These are phyloP conservation scores for Solanum virginianum DNA, from an alignment of 257 asterid species.

Conservation along the genomic window DNA sequence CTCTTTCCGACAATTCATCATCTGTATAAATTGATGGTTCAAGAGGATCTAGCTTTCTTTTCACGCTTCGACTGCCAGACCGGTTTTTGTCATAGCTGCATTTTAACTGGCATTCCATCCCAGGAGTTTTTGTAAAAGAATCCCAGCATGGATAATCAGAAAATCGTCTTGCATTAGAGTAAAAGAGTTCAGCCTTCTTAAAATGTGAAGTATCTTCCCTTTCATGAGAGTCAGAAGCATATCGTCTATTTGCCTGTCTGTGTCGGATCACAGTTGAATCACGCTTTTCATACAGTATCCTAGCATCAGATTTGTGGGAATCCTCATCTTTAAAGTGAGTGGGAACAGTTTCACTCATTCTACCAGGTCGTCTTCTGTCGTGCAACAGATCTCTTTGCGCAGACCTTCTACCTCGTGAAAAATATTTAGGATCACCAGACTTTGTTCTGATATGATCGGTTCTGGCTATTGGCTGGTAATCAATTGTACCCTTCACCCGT, in stretches of 20 bases:
- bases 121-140: slow-evolving; percentile 9
- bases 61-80: slow-evolving; percentile 3
- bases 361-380: slow-evolving; percentile 6
- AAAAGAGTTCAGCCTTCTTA: slow-evolving; percentile 3
- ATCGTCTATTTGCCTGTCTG: slow-evolving; percentile 6
- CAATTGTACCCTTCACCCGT: slow-evolving; percentile 5
- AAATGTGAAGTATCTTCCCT: slow-evolving; percentile 6
- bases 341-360: slow-evolving; percentile 8
- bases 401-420: slow-evolving; percentile 13
- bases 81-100: slow-evolving; percentile 12
- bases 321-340: slow-evolving; percentile 9
- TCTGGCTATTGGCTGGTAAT: slow-evolving; percentile 10
- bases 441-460: neutral
- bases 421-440: slow-evolving; percentile 9
- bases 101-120: slow-evolving; percentile 9
- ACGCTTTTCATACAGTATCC: slow-evolving; percentile 9
- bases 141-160: slow-evolving; percentile 12
- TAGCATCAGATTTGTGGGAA: slow-evolving; percentile 13
- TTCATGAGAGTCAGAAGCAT: slow-evolving; percentile 4
- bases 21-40: slow-evolving; percentile 6
- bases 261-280: slow-evolving; percentile 5
- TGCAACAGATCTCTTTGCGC: slow-evolving; percentile 4
- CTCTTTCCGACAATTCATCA: slow-evolving; percentile 8
- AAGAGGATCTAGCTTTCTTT: slow-evolving; percentile 7
- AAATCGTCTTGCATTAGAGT: slow-evolving; percentile 7